Evolutionary conservation across 2,329 filamentous ascomycete genomes (phyloP).

Genomic region (Fonsecaea pugnacius): DNA sequence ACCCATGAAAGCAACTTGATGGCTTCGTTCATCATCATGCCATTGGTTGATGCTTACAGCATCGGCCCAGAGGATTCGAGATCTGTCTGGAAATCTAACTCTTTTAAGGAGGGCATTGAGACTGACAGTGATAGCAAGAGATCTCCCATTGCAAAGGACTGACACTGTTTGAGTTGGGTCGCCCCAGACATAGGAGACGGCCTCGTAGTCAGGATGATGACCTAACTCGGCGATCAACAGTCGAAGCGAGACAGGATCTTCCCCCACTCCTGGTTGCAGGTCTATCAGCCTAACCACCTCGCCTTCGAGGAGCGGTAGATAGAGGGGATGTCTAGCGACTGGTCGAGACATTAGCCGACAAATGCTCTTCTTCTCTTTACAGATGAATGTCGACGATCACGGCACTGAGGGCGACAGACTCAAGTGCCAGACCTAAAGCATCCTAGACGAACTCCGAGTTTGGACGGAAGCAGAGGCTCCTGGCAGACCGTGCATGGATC

Average conservation of each 20-base stretch:
- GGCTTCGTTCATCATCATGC: constrained; percentile 23
- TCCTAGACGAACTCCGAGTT: neutral
- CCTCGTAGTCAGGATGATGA: constrained; percentile 12
- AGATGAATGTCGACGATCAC: neutral
- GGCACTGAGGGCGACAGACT: neutral
- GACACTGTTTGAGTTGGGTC: neutral
- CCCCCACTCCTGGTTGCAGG: neutral
- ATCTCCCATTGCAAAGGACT: constrained; percentile 11
- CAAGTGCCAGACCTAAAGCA: neutral
- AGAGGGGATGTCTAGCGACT: neutral
- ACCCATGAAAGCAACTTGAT: constrained; percentile 29
- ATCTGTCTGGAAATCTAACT: constrained; percentile 10
- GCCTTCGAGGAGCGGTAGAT: constrained; percentile 11
- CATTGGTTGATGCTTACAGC: constrained; percentile 30
- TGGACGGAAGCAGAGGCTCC: neutral
- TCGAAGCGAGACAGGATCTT: constrained; percentile 4
- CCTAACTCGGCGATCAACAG: constrained; percentile 11
- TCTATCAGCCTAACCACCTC: constrained; percentile 5
- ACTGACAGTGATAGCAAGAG: constrained; percentile 13
- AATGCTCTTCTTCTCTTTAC: neutral
- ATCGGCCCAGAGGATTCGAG: constrained; percentile 26
- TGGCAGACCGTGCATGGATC: neutral
- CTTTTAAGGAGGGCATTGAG: constrained; percentile 16
- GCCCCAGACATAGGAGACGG: constrained; percentile 23
- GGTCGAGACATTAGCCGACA: neutral